Percentiles rank a stretch among this genome's conserved stretches.
Evolutionary conservation across 345 rosid species (phyloP).

Genomic region (Lepidium sativum): DNA sequence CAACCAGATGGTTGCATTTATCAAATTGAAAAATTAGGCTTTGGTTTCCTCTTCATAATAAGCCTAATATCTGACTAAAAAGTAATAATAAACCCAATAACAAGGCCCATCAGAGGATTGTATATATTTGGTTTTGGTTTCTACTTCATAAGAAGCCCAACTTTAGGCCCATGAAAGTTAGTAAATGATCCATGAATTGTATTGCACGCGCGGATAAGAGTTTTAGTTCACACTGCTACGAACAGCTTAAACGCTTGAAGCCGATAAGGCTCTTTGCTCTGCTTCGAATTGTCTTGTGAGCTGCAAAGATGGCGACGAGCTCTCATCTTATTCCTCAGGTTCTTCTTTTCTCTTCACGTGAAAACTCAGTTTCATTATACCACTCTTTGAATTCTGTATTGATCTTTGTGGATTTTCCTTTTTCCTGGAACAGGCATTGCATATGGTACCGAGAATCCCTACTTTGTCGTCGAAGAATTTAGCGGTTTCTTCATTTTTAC

Average conservation of each 20-base stretch:
- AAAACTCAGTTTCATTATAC: not conserved
- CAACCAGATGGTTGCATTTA: no score
- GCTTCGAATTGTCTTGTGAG: not conserved
- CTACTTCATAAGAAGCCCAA: not conserved
- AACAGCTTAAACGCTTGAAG: not conserved
- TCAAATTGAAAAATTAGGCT: no score
- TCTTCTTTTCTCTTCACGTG: not conserved
- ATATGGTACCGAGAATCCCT: constrained; percentile 40
- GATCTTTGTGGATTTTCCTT: not conserved
- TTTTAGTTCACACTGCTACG: not conserved
- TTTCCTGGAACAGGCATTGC: constrained; percentile 36
- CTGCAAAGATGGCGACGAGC: constrained; percentile 34
- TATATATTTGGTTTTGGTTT: not conserved
- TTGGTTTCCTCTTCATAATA: no score
- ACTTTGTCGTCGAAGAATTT: constrained; percentile 28
- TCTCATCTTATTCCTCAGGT: constrained; percentile 67
- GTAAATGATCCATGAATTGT: not conserved
- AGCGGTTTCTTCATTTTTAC: constrained; percentile 35
- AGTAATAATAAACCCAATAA: not conserved
- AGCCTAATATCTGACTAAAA: no score
- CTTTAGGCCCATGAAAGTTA: not conserved
- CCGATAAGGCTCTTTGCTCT: constrained; percentile 27
- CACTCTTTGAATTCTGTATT: not conserved
- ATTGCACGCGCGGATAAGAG: constrained; percentile 2
- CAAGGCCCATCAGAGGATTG: not conserved